A percentile compares a stretch with the other conserved stretches of the same genome.
These are phyloP conservation scores for Eragrostis curvula DNA, from an alignment of 176 grass and related monocot genomes.

Conservation along the genomic window DNA sequence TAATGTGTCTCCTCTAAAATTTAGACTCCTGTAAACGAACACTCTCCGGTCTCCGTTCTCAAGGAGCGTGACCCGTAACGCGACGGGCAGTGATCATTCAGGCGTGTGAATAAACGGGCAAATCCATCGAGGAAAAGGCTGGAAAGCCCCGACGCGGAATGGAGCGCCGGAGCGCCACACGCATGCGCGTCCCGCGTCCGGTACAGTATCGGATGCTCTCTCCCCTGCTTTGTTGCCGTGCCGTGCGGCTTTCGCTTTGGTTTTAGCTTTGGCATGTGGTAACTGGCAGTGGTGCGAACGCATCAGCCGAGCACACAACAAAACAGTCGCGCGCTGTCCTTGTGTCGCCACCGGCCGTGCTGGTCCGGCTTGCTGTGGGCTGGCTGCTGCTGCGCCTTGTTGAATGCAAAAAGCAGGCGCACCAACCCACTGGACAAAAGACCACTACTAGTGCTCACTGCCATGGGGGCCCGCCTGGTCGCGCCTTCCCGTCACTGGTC, in stretches of 20 bases:
- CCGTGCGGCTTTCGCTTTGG: neutral
- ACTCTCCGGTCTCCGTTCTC: too few relatives aligned
- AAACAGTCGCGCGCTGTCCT: neutral
- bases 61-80: too few relatives aligned
- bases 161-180: neutral
- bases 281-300: constrained; percentile 26
- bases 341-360: neutral
- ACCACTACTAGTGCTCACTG: neutral
- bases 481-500: neutral
- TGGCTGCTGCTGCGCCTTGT: neutral
- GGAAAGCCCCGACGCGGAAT: neutral
- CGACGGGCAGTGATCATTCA: neutral
- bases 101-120: neutral
- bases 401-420: constrained; percentile 29
- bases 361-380: too few relatives aligned
- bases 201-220: neutral
- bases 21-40: too few relatives aligned
- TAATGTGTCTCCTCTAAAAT: too few relatives aligned
- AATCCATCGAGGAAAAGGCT: neutral
- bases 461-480: neutral
- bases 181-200: neutral
- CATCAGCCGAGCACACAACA: neutral
- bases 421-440: constrained; percentile 32
- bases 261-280: constrained; percentile 31
- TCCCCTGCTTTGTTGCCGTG: neutral